Evolutionary conservation across 306 rosid species (phyloP), one percentile per base, ranked within the genome.

Genomic region (Quillaja saponaria): DNA sequence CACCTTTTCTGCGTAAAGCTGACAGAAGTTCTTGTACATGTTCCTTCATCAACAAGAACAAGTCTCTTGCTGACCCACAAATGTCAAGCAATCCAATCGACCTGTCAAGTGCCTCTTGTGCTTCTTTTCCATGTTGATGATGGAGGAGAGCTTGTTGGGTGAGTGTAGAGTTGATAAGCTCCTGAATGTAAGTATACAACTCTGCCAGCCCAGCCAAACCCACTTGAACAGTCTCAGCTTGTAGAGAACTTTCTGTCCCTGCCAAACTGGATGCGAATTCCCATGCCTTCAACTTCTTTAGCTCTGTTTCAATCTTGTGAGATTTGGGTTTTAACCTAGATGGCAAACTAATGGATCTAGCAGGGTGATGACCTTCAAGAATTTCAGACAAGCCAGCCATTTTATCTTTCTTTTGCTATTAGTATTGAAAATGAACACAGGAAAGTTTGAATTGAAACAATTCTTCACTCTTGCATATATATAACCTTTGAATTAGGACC

Each of bases 341-440:
- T 25, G 96, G 92, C 67, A 85, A 81, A 76, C 90, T 85, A 66
- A 83, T 84, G 21, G 96, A 85, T 76, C 92, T 81, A 39, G 73
- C 55, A 13, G 79, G 89, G 45, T 44, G 78, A 61, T 57, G 82
- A 64, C 51, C 17, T 17, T 72, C 52, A 40, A 28, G 56, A 31
- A 53, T 19, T 13, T 21, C 35, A 56, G 58, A 11, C 45, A 58
- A 49, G 66, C 18, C 0, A 41, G 33, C 37, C 76, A 76, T 72
- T 49, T 63, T 37, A 20, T 6, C 63, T 21, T 16, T 48, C n/a
- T 58, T n/a, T 40, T 44, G 39, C 16, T 25, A 1, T 39, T 12
- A 55, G n/a, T 42, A 21, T 66, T 54, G 41, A 56, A 13, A 25
- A 31, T 39, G 17, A 59, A 45, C 46, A 37, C 57, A 61, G 20